Base-by-base conservation (phyloP, 441 rosid species). In the Aquilaria agallochum region DNA sequence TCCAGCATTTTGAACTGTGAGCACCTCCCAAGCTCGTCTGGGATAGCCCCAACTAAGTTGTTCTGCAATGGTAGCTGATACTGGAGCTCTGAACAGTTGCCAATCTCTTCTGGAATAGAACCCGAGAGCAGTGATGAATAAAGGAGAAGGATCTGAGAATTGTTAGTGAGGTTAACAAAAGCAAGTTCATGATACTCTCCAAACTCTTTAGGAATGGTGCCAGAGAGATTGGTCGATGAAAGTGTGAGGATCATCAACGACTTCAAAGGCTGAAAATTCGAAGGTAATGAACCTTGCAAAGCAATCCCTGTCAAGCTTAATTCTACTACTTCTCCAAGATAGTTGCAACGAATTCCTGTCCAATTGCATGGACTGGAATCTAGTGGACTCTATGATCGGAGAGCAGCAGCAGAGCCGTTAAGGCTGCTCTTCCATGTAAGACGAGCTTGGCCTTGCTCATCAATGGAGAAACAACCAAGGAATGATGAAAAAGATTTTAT, bases 261-360 rank as follows among this genome's bases (percentile, higher is more conserved):
- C 27, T 20, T 20, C 27, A 20, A 20, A 20, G 27, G 27, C 27
- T 20, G 27, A 20, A 20, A 20, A 20, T 20, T 20, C 27, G 27
- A 20, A 20, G 27, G 27, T 20, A 20, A 20, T 20, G 27, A 20
- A 1, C 27, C 27, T 20, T 20, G 27, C 27, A 20, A 20, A 20
- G 27, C 27, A 20, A 20, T 20, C 27, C 27, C 27, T 20, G 27
- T 20, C 27, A 20, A 20, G 27, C 27, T 20, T 20, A 20, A 20
- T 20, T 20, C 27, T 20, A 20, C 27, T 20, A 20, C 27, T 20
- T 20, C 27, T 20, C 27, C 27, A 20, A 20, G 27, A 20, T 88
- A 56, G 81, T 78, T 79, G 90, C 98, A 93, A 54, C n/a, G 71
- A 65, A 93, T 72, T 53, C 98, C 97, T 40, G 72, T 62, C 98